Evolutionary conservation across 805 yeast species (phyloP).

Genomic region (Sugiyamaella smithiae): DNA sequence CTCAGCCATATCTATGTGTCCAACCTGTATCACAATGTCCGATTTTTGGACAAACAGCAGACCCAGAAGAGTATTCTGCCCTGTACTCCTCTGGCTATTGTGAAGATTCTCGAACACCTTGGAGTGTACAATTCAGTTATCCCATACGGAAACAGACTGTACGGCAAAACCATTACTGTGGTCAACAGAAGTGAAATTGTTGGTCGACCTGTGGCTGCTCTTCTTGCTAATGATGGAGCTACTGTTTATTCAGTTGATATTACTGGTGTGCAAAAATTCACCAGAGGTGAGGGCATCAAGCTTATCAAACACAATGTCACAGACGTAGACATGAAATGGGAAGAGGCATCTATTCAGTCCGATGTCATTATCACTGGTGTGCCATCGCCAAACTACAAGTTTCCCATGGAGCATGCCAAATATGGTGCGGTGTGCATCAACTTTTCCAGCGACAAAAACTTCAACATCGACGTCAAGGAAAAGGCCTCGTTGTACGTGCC

Average conservation of each 20-base stretch:
- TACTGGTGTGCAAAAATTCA: constrained; percentile 82
- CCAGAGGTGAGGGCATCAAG: constrained; percentile 88
- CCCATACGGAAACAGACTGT: constrained; percentile 86
- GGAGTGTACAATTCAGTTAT: constrained; percentile 81
- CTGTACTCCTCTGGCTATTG: constrained; percentile 94
- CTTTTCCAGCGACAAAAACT: constrained; percentile 86
- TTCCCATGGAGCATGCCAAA: constrained; percentile 74
- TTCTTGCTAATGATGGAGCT: constrained; percentile 96
- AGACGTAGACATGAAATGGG: constrained; percentile 51
- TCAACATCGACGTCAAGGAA: constrained; percentile 69
- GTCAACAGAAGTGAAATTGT: constrained; percentile 96
- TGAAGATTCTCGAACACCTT: constrained; percentile 85
- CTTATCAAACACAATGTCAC: constrained; percentile 79
- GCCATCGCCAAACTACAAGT: constrained; percentile 78
- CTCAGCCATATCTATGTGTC: constrained; percentile 86
- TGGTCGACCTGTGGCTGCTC: constrained; percentile 94
- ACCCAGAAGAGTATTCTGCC: constrained; percentile 84
- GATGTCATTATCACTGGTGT: constrained; percentile 97
- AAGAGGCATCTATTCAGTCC: constrained; percentile 65
- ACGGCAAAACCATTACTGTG: constrained; percentile 87
- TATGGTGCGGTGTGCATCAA: constrained; percentile 91
- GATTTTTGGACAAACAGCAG: constrained; percentile 73
- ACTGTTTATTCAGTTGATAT: constrained; percentile 89
- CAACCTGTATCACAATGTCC: constrained; percentile 89
- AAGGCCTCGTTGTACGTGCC: constrained; percentile 93